Conservation (phyloP, 1,284 basidiomycete genomes). For the Boletus semigastroideus region DNA sequence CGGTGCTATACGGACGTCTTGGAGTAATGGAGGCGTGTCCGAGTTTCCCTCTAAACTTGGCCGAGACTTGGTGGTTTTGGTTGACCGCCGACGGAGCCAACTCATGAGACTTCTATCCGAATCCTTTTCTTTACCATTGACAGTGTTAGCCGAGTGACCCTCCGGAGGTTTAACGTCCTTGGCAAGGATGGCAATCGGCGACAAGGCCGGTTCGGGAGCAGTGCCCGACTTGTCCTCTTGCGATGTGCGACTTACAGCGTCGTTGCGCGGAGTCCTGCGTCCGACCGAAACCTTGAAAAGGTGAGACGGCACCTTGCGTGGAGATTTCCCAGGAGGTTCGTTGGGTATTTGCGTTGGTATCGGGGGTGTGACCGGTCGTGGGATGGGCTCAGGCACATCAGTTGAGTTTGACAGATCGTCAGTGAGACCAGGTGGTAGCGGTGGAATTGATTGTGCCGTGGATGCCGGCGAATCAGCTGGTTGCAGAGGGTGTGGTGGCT, state of each 20-base stretch:
- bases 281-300: constrained; percentile 13
- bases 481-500: constrained; percentile 11
- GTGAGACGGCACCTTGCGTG: constrained; percentile 27
- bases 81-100: constrained; percentile 61
- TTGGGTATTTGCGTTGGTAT: constrained; percentile 6
- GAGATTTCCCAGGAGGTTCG: constrained; percentile 22
- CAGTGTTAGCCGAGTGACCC: constrained; percentile 9
- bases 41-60: constrained; percentile 21
- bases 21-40: constrained; percentile 16
- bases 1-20: constrained; percentile 12
- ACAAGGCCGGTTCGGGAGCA: constrained; percentile 1
- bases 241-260: constrained; percentile 5
- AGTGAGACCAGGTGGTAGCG: constrained; percentile 53
- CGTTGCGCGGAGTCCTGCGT: constrained; percentile 12
- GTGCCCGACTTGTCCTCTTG: constrained; percentile 18
- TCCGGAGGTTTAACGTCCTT: constrained; percentile 15
- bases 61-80: constrained; percentile 27
- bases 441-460: constrained; percentile 30
- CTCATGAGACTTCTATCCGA: constrained; percentile 44
- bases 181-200: constrained; percentile 17
- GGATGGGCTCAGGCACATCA: constrained; percentile 35
- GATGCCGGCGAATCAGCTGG: constrained; percentile 29
- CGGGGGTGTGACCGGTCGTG: constrained; percentile 20
- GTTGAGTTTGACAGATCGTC: constrained; percentile 37
- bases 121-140: constrained; percentile 41